Evolutionary conservation across 2,329 filamentous ascomycete species (phyloP), one percentile per base, ranked within the genome.

Genomic region (Verruconis gallopava): DNA sequence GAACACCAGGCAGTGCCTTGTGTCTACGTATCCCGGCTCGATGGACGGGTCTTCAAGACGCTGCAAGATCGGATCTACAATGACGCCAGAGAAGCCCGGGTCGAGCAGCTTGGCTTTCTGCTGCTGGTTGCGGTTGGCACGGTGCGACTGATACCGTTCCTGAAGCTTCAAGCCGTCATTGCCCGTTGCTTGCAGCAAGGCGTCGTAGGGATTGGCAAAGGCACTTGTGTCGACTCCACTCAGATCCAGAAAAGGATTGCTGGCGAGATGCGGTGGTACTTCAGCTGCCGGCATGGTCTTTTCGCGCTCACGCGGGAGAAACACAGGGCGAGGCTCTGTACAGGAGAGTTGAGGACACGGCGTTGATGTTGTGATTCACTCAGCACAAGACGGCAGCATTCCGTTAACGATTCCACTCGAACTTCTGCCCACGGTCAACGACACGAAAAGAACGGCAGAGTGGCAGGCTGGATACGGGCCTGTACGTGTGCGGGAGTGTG

Each of bases 1-100:
- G 55, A 95, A 79, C 1, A 86, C 83, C 9, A 95, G 68, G 55
- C 88, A 93, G 53, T 94, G 72, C 32, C 89, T 70, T 33, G 75
- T 73, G 56, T 96, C 89, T 40, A 68, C 58, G 55, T 81, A 93
- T 1, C 74, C 75, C 1, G 77, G 79, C 48, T 84, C 71, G 25
- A 79, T 62, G 1, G 69, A 60, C 1, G 72, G 72, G n/a, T n/a
- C n/a, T 34, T 79, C 69, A 49, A 80, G 72, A 21, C 94, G 64
- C 43, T 79, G 78, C 1, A 95, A 70, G 43, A 85, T 78, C 2
- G 79, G 75, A 54, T 96, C 89, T 40, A 89, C 71, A 38, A 75
- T 74, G 52, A 93, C 73, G 44, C 81, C 81, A 1, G 67, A 55
- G 50, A 89, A 93, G 21, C 74, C 69, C 0, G 68, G 47, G 2